Base-by-base conservation (phyloP, 352 stramenopile genomes). In the Phytophthora cactorum region DNA sequence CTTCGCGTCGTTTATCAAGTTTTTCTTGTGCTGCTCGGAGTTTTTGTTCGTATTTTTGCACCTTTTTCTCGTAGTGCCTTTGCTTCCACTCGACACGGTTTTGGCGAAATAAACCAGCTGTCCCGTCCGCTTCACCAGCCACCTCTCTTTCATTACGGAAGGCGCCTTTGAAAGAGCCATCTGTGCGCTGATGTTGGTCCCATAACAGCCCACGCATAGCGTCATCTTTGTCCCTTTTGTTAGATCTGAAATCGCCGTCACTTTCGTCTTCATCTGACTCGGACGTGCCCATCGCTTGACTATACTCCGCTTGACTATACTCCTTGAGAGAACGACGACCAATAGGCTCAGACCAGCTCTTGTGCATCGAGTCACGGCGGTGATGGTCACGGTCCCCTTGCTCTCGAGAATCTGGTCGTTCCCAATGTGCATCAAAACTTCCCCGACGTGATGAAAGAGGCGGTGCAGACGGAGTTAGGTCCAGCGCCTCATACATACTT, bases 381-480 rank as follows among this genome's bases (percentile, higher is more conserved):
- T 32, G 29, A 49, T 43, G 60, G 15, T 14, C 52, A 44, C 51
- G 25, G 15, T 44, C 38, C 29, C 49, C 46, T 12, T 66, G 32
- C 3, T 56, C 38, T 5, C 38, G 22, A 29, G 5, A 52, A 9
- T 47, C 31, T 22, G 50, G n/a, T 22, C 22, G 22, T 3, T 52
- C 71, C 58, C 51, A 58, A 17, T 46, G 41, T 6, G 47, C 34
- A 43, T 66, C 61, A 17, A 63, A 67, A 53, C 38, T 71, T 43
- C 46, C 53, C 57, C 41, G 55, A 32, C 27, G 60, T 27, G 46
- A 52, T 9, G 71, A 31, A 4, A 88, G 34, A 36, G 70, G 60
- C 15, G 80, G 82, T 9, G 80, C 82, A 11, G 78, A 87, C 4
- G 82, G 82, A 39, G 17, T 74, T 47, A 85, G 71, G 46, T 82